These are phyloP conservation scores for Thraustochytrium striatum DNA, from an alignment of 352 stramenopile species.

Conservation along the genomic window DNA sequence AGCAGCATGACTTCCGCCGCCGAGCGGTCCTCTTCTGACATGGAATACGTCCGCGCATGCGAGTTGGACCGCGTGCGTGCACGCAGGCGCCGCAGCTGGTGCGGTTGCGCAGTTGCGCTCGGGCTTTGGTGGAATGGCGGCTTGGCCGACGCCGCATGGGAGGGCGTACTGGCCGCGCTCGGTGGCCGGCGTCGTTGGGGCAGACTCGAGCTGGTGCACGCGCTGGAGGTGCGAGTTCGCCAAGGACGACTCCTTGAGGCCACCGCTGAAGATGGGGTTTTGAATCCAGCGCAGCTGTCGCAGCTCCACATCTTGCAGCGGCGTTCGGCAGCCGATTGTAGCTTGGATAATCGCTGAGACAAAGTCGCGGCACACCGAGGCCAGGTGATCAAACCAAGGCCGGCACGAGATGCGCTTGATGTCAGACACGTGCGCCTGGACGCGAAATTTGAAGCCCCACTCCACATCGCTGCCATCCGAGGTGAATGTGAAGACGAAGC, in stretches of 20 bases:
- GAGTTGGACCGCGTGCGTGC: conserved; percentile 27
- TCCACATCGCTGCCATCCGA: conserved; percentile 24
- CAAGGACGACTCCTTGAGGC: neutral
- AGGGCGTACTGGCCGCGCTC: neutral
- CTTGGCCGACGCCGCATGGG: too few species aligned
- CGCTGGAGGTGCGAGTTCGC: neutral
- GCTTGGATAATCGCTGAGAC: neutral
- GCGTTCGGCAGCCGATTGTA: neutral
- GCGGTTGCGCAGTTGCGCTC: too few species aligned
- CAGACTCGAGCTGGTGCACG: neutral
- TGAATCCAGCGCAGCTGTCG: conserved; percentile 31
- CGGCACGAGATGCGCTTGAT: neutral
- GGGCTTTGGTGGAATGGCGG: too few species aligned
- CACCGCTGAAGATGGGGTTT: conserved; percentile 39
- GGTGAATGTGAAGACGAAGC: conserved; percentile 10
- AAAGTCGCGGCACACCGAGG: neutral
- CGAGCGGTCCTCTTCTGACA: conserved; percentile 20
- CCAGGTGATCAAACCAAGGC: conserved; percentile 25
- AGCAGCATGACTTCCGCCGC: neutral
- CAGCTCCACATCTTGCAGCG: neutral
- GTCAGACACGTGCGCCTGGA: conserved; percentile 1
- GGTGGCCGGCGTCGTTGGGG: neutral
- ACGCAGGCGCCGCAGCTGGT: neutral
- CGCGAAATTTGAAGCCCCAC: conserved; percentile 12
- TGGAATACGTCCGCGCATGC: neutral